Evolutionary conservation across 2,329 filamentous ascomycete genomes (phyloP).

Genomic region (Fusarium sp.): DNA sequence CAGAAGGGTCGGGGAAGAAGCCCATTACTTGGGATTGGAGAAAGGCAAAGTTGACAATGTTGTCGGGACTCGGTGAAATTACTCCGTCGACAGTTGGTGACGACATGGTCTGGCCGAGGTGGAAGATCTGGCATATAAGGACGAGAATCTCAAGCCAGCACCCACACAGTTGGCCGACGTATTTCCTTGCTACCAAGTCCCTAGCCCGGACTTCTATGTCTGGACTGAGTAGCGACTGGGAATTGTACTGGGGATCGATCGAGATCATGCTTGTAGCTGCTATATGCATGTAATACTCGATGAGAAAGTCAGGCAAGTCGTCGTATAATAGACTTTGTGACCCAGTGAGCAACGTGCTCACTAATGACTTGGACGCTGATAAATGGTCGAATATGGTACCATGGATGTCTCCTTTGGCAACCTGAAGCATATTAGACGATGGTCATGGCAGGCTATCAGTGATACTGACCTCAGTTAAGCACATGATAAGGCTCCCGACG

Average conservation of each 20-base stretch:
- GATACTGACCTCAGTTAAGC: constrained; percentile 60
- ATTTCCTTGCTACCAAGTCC: constrained; percentile 49
- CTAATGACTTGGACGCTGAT: constrained; percentile 58
- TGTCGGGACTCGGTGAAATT: constrained; percentile 54
- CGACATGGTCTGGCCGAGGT: constrained; percentile 58
- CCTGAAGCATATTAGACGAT: constrained; percentile 37
- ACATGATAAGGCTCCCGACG: constrained; percentile 61
- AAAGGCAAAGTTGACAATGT: constrained; percentile 59
- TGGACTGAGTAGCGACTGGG: constrained; percentile 51
- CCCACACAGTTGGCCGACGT: constrained; percentile 56
- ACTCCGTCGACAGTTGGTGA: constrained; percentile 50
- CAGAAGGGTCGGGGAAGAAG: constrained; percentile 55
- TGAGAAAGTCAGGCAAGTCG: constrained; percentile 59
- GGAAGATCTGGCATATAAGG: constrained; percentile 57
- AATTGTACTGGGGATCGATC: constrained; percentile 51
- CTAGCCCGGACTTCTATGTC: constrained; percentile 51
- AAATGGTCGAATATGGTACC: constrained; percentile 63
- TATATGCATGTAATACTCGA: constrained; percentile 64
- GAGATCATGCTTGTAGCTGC: constrained; percentile 63
- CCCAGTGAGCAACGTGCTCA: constrained; percentile 55
- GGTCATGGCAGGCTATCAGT: too few relatives aligned
- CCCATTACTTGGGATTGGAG: constrained; percentile 58
- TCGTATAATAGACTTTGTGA: constrained; percentile 52
- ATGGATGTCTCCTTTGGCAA: constrained; percentile 60
- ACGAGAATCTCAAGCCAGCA: constrained; percentile 58